Evolutionary conservation across 1,139 yeast species (phyloP).

Genomic region (Yamadazyma atlantica): DNA sequence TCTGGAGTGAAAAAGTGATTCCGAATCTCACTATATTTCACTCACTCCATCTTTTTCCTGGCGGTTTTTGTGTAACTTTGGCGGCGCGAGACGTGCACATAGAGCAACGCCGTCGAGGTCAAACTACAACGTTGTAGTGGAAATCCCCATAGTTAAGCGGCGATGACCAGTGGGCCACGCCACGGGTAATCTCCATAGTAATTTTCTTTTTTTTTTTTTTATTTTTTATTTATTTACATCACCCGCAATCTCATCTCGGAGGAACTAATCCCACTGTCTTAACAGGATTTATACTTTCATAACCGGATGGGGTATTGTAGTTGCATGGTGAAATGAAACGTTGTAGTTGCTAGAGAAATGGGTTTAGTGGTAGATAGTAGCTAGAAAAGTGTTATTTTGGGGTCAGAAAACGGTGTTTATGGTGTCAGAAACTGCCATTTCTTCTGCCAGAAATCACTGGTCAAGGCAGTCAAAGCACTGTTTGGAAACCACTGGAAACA

Average conservation of each 20-base stretch:
- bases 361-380: not conserved
- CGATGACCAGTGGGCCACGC: too few relatives aligned
- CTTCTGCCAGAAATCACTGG: too few relatives aligned
- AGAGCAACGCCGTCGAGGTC: too few relatives aligned
- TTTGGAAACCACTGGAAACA: too few relatives aligned
- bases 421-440: too few relatives aligned
- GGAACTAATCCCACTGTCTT: not conserved
- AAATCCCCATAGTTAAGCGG: slow-evolving; percentile 1
- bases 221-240: not conserved
- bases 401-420: too few relatives aligned
- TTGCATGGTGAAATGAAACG: not conserved
- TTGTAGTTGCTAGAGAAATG: not conserved
- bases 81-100: slow-evolving; percentile 1
- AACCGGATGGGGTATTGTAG: too few relatives aligned
- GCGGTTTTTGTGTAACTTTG: slow-evolving; percentile 3
- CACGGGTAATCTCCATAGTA: too few relatives aligned
- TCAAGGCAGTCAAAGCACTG: too few relatives aligned
- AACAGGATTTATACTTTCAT: too few relatives aligned
- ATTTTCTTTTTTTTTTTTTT: not conserved
- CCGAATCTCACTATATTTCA: not conserved
- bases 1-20: too few relatives aligned
- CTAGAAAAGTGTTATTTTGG: not conserved
- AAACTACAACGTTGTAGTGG: slow-evolving; percentile 2
- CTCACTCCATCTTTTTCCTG: slow-evolving; percentile 1
- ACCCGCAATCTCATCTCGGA: not conserved